These are phyloP conservation scores for Metrosideros polymorpha DNA, from an alignment of 441 rosid genomes.

Conservation along the genomic window DNA sequence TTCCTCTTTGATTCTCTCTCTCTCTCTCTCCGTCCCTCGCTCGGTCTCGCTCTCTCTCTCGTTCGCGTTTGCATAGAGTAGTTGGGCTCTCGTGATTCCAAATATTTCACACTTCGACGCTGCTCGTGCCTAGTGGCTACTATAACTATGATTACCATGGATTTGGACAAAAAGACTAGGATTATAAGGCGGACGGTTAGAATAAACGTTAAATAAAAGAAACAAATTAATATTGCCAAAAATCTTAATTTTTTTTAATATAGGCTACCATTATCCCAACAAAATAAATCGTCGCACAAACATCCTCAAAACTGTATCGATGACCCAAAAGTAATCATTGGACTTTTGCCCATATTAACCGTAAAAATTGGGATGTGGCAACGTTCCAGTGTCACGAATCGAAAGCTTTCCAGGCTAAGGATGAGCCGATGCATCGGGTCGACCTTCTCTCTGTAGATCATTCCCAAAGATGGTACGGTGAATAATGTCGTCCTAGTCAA, in stretches of 20 bases:
- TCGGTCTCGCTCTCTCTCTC: background rate
- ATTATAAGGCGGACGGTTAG: background rate
- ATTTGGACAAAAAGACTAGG: no score
- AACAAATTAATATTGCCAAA: background rate
- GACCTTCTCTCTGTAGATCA: background rate
- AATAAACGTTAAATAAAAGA: background rate
- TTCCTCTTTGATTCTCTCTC: background rate
- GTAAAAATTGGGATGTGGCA: background rate
- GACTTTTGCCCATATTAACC: background rate
- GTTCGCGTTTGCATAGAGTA: background rate
- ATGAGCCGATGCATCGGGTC: accelerated
- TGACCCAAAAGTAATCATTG: background rate
- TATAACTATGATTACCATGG: background rate
- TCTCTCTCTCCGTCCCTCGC: background rate
- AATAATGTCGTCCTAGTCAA: background rate
- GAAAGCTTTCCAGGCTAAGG: background rate
- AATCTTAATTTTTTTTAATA: background rate
- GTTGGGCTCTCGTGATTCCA: background rate
- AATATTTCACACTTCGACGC: background rate
- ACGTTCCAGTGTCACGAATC: accelerated
- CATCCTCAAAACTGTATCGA: accelerated
- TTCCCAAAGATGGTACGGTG: no score
- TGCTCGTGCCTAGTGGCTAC: background rate
- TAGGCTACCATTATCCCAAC: background rate
- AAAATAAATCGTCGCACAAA: background rate